Percentiles rank a stretch among this genome's conserved stretches.
Conservation (phyloP, 75 land plant genomes). For the Adiantum capillusveneris region DNA sequence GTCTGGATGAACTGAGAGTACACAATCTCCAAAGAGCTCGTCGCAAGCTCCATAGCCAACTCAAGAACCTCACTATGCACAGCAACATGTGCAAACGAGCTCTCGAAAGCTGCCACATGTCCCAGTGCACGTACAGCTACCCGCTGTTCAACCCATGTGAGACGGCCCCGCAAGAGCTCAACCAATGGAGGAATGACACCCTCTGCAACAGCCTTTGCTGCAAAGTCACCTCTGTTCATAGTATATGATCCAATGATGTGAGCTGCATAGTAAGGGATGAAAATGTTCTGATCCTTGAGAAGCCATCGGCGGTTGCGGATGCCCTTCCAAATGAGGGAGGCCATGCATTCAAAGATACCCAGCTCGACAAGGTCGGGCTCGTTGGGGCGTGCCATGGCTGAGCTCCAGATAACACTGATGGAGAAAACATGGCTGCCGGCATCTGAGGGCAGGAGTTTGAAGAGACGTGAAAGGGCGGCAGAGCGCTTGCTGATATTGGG, state of each 20-base stretch:
- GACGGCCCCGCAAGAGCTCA: constrained; percentile 56
- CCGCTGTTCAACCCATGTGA: constrained; percentile 81
- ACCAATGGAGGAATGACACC: constrained; percentile 59
- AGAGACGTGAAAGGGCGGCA: constrained; percentile 23
- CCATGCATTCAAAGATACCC: constrained; percentile 51
- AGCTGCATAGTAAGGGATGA: constrained; percentile 80
- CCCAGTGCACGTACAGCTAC: constrained; percentile 75
- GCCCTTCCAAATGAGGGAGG: constrained; percentile 33
- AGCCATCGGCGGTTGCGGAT: constrained; percentile 43
- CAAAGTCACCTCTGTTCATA: constrained; percentile 47
- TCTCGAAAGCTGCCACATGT: constrained; percentile 51
- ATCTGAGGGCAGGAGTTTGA: constrained; percentile 37
- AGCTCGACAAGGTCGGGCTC: constrained; percentile 48
- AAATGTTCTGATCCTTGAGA: constrained; percentile 47
- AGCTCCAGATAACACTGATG: constrained; percentile 45
- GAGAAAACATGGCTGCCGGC: constrained; percentile 33
- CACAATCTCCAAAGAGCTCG: constrained; percentile 45
- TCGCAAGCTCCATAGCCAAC: constrained; percentile 45
- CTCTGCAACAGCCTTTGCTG: constrained; percentile 47
- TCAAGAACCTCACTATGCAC: constrained; percentile 32
- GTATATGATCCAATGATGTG: constrained; percentile 81
- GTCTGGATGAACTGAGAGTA: constrained; percentile 27
- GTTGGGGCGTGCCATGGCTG: constrained; percentile 56
- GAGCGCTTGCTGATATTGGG: constrained; percentile 16
- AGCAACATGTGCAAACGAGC: constrained; percentile 42